Base-by-base conservation (phyloP, 2,329 filamentous ascomycete species). In the Gnomoniopsis sp. region DNA sequence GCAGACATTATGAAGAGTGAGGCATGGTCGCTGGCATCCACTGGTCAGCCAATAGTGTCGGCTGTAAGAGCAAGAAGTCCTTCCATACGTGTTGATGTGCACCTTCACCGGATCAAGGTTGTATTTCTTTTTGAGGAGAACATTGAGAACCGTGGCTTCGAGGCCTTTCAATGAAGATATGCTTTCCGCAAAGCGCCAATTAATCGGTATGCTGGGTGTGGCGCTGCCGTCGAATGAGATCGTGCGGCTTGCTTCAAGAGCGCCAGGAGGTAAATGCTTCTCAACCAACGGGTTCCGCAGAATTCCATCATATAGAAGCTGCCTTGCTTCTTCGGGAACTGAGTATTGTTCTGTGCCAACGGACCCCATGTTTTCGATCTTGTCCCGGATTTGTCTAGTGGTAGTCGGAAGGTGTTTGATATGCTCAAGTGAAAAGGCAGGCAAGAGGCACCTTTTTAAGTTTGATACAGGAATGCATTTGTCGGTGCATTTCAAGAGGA, bases 131-230 rank as follows among this genome's bases (percentile, higher is more conserved):
- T 72, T 71, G 8, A 82, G 55, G 11, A 82, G 66, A 1, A 71
- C 70, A 50, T 75, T 76, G 30, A 81, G 62, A 62, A 81, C 70
- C 0, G 74, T 72, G 10, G 78, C 79, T 64, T 82, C 79, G 19
- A 79, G 67, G 1, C 70, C 79, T 64, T 81, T 82, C 30, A 82
- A 62, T 1, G 78, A 70, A 0, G 79, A 74, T 1, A 81, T 75
- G 49, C 78, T 81, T 65, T 84, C 81, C 2, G 81, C 79, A 53
- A 83, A 81, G 2, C 80, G 73, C 81, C 82, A 84, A 53, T 81
- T 82, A 66, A 84, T 79, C 0, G 80, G 79, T 11, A 83, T 73
- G 48, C 70, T 77, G 0, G 80, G 80, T 30, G 67, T 66, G 23
- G 71, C 64, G 17, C 65, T 70, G 3, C 80, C 80, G 23, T 74